Conservation (phyloP, 2,329 filamentous ascomycete genomes). For the Colletotrichum liaoningense region DNA sequence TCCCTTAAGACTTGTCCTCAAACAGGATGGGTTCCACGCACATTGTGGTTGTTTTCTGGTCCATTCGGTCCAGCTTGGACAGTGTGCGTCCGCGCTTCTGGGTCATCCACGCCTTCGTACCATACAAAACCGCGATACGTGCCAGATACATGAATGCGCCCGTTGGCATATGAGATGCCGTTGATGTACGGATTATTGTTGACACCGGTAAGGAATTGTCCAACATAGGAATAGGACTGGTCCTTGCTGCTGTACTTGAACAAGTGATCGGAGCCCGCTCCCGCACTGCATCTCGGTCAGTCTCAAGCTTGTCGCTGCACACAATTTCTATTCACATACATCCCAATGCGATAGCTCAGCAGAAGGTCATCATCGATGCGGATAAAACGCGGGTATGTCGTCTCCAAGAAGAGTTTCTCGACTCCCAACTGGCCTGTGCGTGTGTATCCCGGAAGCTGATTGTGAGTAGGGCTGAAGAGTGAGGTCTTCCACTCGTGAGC, state of each 20-base stretch:
- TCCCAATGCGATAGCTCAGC: conserved; percentile 31
- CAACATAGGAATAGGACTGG: conserved; percentile 24
- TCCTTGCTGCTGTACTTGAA: conserved; percentile 20
- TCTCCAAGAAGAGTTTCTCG: conserved; percentile 32
- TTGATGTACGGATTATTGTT: conserved; percentile 31
- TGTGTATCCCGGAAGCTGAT: conserved; percentile 27
- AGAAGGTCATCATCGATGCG: conserved; percentile 24
- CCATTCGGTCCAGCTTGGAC: conserved; percentile 31
- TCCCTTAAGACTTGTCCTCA: background rate
- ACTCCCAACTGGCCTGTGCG: conserved; percentile 23
- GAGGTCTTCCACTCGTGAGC: conserved; percentile 16
- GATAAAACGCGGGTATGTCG: conserved; percentile 23
- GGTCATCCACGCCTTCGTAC: conserved; percentile 33
- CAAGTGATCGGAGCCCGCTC: conserved; percentile 29
- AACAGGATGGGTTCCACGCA: background rate
- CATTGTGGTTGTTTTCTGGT: conserved; percentile 30
- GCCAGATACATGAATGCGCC: conserved; percentile 30
- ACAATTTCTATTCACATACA: background rate
- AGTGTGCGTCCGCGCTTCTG: conserved; percentile 23
- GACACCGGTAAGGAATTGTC: conserved; percentile 32
- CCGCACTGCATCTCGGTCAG: conserved; percentile 19
- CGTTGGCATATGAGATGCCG: conserved; percentile 31
- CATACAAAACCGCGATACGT: conserved; percentile 33
- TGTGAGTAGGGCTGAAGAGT: conserved; percentile 31
- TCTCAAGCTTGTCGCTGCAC: background rate